phyloP scores from a whole-genome alignment of 345 rosid species.

The Citrus trifoliata region DNA sequence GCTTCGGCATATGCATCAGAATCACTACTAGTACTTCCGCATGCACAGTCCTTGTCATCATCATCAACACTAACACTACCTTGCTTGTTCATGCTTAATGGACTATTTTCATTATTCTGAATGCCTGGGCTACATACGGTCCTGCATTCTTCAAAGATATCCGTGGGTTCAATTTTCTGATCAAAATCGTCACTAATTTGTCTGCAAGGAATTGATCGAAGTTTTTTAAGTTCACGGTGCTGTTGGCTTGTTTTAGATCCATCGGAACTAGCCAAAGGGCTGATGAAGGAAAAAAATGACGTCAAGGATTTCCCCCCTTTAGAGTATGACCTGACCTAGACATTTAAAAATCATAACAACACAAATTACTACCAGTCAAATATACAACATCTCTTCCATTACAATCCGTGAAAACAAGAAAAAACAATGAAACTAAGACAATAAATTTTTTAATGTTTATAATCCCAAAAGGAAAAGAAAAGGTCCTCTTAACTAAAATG shows the following conservation, averaged over 20 bases:
- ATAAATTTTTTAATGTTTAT: neutral
- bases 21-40: conserved; percentile 39
- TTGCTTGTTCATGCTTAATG: conserved; percentile 7
- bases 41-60: conserved; percentile 9
- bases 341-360: conserved; percentile 31
- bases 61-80: neutral
- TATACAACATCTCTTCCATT: neutral
- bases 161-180: conserved; percentile 19
- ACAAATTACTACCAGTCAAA: conserved; percentile 5
- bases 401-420: neutral
- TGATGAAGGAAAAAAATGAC: conserved; percentile 45
- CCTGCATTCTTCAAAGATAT: conserved; percentile 26
- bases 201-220: conserved; percentile 46
- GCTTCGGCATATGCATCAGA: conserved; percentile 48
- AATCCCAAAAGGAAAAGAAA: neutral
- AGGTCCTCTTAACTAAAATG: neutral
- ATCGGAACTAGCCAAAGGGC: conserved; percentile 32
- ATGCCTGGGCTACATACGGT: conserved; percentile 1
- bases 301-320: conserved; percentile 41
- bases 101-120: conserved; percentile 9
- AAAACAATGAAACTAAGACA: neutral
- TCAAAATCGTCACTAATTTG: conserved; percentile 35
- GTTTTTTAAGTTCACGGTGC: conserved; percentile 30
- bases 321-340: conserved; percentile 57
- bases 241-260: conserved; percentile 39